Conservation (phyloP, 768 basidiomycete genomes). For the Crucibulum laeve region DNA sequence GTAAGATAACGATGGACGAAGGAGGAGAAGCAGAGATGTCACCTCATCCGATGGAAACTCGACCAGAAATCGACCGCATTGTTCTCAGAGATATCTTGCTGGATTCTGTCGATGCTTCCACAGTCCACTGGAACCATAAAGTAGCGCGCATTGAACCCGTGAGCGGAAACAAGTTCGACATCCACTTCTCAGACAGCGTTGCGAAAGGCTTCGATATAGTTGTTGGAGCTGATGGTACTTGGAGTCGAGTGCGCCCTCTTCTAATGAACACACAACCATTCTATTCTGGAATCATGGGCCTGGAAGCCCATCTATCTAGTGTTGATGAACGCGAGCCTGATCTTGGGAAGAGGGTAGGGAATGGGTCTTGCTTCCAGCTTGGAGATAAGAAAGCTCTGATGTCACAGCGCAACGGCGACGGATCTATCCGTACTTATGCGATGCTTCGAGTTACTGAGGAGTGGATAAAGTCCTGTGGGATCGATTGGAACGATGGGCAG, state of each 20-base stretch:
- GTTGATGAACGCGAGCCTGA: conserved; percentile 14
- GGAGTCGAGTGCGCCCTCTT: conserved; percentile 30
- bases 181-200: conserved; percentile 7
- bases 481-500: conserved; percentile 5
- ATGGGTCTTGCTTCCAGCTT: conserved; percentile 21
- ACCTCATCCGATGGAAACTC: background rate
- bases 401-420: conserved; percentile 23
- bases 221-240: conserved; percentile 29
- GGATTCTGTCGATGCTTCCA: conserved; percentile 14
- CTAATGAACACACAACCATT: conserved; percentile 21
- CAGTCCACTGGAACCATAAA: conserved; percentile 16
- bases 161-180: conserved; percentile 7
- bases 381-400: conserved; percentile 18
- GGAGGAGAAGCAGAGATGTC: conserved; percentile 5
- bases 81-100: conserved; percentile 19
- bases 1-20: conserved; percentile 6
- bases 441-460: conserved; percentile 5
- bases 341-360: conserved; percentile 19
- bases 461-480: conserved; percentile 8
- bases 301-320: conserved; percentile 11
- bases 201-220: conserved; percentile 16
- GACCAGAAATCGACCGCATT: conserved; percentile 21
- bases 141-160: conserved; percentile 7
- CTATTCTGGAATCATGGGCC: conserved; percentile 24
- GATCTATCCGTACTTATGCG: conserved; percentile 7